Evolutionary conservation across 257 asterid genomes (phyloP).

Genomic region (Cordia subcordata): DNA sequence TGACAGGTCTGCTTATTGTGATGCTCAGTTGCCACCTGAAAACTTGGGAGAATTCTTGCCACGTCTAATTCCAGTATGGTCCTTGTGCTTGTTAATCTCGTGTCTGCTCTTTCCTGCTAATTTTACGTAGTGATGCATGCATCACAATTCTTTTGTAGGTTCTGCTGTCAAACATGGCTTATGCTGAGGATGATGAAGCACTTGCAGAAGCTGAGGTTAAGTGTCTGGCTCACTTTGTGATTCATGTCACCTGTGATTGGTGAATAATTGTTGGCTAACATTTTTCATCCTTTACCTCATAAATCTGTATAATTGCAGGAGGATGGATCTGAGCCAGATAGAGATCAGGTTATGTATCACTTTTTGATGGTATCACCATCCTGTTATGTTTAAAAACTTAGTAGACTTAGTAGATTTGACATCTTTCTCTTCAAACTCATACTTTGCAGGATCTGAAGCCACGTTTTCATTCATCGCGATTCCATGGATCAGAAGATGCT

Average conservation of each 20-base stretch:
- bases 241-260: slow-evolving; percentile 4
- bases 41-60: slow-evolving; percentile 86
- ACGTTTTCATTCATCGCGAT: slow-evolving; percentile 94
- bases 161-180: slow-evolving; percentile 89
- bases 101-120: background rate
- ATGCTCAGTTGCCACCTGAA: slow-evolving; percentile 91
- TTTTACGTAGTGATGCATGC: slow-evolving; percentile 6
- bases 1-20: slow-evolving; percentile 93
- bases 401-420: background rate
- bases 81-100: slow-evolving; percentile 1
- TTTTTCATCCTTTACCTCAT: slow-evolving; percentile 3
- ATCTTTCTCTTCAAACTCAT: slow-evolving; percentile 14
- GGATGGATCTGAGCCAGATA: slow-evolving; percentile 93
- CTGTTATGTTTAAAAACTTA: no score
- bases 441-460: slow-evolving; percentile 87
- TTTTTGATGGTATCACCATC: slow-evolving; percentile 1
- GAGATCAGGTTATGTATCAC: slow-evolving; percentile 74
- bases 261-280: slow-evolving; percentile 12
- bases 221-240: slow-evolving; percentile 16
- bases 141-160: slow-evolving; percentile 36
- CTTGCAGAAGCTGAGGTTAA: slow-evolving; percentile 88
- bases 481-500: slow-evolving; percentile 87
- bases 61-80: slow-evolving; percentile 78
- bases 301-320: slow-evolving; percentile 51
- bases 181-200: slow-evolving; percentile 95